Conservation (phyloP, 306 rosid species). For the Begonia masoniana region DNA sequence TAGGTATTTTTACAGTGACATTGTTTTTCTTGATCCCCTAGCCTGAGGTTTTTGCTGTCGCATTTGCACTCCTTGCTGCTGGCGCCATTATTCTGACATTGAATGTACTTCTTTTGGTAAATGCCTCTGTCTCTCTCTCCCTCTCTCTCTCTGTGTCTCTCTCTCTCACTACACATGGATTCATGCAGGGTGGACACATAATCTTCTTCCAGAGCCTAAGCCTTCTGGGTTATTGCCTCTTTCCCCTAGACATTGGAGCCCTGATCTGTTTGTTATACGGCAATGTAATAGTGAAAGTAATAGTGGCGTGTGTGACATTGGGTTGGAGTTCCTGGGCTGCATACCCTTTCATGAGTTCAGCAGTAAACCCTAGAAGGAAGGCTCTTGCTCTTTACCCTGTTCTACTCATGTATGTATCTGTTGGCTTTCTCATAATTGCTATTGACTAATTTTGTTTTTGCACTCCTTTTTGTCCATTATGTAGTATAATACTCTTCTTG, state of each 20-base stretch:
- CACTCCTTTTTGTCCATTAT: too few species aligned
- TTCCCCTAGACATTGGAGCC: conserved; percentile 90
- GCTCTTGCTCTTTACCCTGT: conserved; percentile 98
- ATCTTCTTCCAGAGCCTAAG: conserved; percentile 97
- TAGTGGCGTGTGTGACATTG: conserved; percentile 76
- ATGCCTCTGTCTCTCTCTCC: conserved; percentile 13
- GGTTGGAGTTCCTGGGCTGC: conserved; percentile 99
- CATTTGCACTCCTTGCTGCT: conserved; percentile 94
- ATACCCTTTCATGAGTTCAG: conserved; percentile 97
- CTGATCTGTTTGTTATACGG: conserved; percentile 82
- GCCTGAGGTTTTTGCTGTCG: conserved; percentile 98
- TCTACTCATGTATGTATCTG: conserved; percentile 95
- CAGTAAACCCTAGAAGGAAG: conserved; percentile 96
- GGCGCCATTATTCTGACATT: conserved; percentile 87
- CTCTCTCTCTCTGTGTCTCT: conserved; percentile 1
- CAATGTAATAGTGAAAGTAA: conserved; percentile 64
- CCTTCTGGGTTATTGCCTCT: conserved; percentile 89
- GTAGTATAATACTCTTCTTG: too few species aligned
- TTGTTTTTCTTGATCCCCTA: conserved; percentile 12
- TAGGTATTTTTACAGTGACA: conserved; percentile 12
- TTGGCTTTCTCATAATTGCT: conserved; percentile 96
- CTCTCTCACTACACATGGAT: not conserved
- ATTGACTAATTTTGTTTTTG: conserved; percentile 34
- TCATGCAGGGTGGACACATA: conserved; percentile 85
- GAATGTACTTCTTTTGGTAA: conserved; percentile 98